Evolutionary conservation across 768 basidiomycete genomes (phyloP), one percentile per base, ranked within the genome.

Genomic region (Tulasnella calospora): DNA sequence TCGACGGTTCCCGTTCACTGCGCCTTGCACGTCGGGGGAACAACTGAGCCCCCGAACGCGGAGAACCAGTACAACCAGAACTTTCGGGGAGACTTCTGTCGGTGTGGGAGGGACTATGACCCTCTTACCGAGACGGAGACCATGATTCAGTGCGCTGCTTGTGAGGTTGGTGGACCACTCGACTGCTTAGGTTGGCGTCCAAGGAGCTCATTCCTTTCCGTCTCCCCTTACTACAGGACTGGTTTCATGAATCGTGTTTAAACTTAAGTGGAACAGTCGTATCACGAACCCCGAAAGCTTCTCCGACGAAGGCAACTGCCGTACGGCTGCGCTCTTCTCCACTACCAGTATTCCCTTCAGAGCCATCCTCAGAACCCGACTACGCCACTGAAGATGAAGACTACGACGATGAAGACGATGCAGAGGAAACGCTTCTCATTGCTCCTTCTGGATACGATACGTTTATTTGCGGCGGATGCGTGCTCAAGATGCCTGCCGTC

Each of bases 241-340:
- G 94, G 94, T 95, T 91, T 84, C 94, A 95, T 81, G 94, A 95
- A 85, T 94, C 93, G 15, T 95, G 94, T 81, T 89, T 94, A 81
- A 92, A 93, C 10, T 40, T 40, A 40, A 89, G 93, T 79, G 77
- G 89, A 91, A 83, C 88, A 88, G 8, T 33, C 70, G n/a, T 76
- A 74, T 12, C 80, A 74, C 35, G 46, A 23, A 71, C 70, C 17
- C 41, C 69, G 10, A 71, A 78, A 71, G 71, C 77, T 19, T 78
- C 77, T 13, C 77, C 77, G 15, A 78, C 77, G 7, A 78, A 78
- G 35, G 40, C 36, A 4, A 27, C 36, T 7, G 70, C 69, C 35
- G 51, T 55, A 8, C 47, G 36, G 21, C 12, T 40, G 36, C 44
- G 47, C 30, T 78, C 78, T 35, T 73, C 78, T 36, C 73, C 78